These are phyloP conservation scores for Tephrocybe sp. DNA, from an alignment of 768 basidiomycete genomes.

Conservation along the genomic window DNA sequence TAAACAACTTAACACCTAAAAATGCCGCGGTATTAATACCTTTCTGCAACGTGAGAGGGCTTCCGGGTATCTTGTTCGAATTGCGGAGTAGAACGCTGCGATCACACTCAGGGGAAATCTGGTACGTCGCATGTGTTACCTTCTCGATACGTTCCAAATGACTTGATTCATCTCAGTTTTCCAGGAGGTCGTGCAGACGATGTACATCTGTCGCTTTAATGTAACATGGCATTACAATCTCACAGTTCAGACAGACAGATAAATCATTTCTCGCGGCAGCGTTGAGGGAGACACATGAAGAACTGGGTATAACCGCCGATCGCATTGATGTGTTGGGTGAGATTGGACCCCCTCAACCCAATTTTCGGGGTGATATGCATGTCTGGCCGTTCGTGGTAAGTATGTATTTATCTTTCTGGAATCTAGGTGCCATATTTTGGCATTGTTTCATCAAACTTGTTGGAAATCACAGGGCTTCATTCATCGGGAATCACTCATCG, in stretches of 20 bases:
- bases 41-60: constrained; percentile 67
- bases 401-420: constrained; percentile 11
- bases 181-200: constrained; percentile 72
- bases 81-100: constrained; percentile 63
- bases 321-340: constrained; percentile 66
- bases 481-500: constrained; percentile 19
- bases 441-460: constrained; percentile 11
- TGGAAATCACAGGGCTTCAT: constrained; percentile 37
- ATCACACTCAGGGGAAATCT: constrained; percentile 79
- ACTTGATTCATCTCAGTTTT: constrained; percentile 44
- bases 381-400: constrained; percentile 81
- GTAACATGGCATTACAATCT: constrained; percentile 3
- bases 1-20: constrained; percentile 35
- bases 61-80: constrained; percentile 69
- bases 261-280: constrained; percentile 60
- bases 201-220: constrained; percentile 30
- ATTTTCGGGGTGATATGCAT: constrained; percentile 51
- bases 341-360: constrained; percentile 60
- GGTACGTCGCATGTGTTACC: constrained; percentile 37
- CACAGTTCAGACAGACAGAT: constrained; percentile 31
- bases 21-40: constrained; percentile 76
- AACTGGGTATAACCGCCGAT: constrained; percentile 59
- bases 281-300: constrained; percentile 72
- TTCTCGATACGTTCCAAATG: neutral
- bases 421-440: neutral